Conservation (phyloP, 2,329 filamentous ascomycete genomes). For the Xenoacremonium recifei region DNA sequence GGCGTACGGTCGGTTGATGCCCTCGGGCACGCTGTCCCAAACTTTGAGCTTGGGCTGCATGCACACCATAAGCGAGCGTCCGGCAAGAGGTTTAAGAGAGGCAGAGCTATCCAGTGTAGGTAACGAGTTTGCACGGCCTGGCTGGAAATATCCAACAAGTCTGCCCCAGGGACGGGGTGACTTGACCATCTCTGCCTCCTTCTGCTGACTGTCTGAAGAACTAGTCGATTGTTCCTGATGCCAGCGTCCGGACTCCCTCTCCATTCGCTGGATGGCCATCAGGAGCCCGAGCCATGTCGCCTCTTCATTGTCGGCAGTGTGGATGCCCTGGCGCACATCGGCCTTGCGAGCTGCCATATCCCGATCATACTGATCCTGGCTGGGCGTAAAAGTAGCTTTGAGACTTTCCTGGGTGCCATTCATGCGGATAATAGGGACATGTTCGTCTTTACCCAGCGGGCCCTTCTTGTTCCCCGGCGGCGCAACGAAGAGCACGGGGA, state of each 20-base stretch:
- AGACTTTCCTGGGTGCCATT: conserved; percentile 13
- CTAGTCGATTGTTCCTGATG: too few species aligned
- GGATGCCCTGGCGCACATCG: conserved; percentile 16
- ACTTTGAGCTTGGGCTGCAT: conserved; percentile 21
- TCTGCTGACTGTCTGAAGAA: too few species aligned
- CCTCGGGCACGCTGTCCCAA: conserved; percentile 22
- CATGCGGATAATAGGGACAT: conserved; percentile 11
- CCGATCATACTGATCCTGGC: conserved; percentile 14
- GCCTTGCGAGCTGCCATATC: conserved; percentile 14
- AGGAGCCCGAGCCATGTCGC: conserved; percentile 19
- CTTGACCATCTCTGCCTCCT: conserved; percentile 11
- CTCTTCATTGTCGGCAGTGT: conserved; percentile 20
- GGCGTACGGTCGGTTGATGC: conserved; percentile 35
- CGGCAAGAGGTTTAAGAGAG: too few species aligned
- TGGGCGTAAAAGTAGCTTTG: conserved; percentile 17
- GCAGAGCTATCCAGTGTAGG: neutral
- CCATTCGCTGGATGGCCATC: conserved; percentile 19
- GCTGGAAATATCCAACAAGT: too few species aligned
- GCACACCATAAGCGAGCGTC: conserved; percentile 16
- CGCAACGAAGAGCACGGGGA: conserved; percentile 43
- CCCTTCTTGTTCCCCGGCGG: conserved; percentile 33
- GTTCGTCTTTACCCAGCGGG: conserved; percentile 16
- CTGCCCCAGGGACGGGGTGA: conserved; percentile 11
- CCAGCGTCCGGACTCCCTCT: conserved; percentile 21
- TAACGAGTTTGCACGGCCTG: too few species aligned